Evolutionary conservation across 2,329 filamentous ascomycete species (phyloP).

Genomic region (Plectosphaerella sp.): DNA sequence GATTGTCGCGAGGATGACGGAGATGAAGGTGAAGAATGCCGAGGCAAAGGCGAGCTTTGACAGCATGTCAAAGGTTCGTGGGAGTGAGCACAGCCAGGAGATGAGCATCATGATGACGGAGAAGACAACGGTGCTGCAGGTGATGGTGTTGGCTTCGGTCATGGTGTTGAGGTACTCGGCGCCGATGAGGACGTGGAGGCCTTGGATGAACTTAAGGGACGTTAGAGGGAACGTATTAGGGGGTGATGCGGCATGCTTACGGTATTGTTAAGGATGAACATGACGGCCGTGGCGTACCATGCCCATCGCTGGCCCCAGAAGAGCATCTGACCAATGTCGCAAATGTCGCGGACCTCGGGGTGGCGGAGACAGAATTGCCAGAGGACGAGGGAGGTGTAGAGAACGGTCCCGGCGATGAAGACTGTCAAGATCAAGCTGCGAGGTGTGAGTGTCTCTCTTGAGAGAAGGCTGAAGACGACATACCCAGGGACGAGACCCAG

Average conservation of each 20-base stretch:
- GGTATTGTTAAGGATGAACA: conserved; percentile 93
- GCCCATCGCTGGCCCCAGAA: conserved; percentile 80
- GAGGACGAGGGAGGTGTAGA: conserved; percentile 63
- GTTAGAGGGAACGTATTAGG: not conserved
- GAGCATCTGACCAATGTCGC: conserved; percentile 91
- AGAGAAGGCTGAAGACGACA: not conserved
- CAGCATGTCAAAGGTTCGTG: conserved; percentile 77
- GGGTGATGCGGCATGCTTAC: not conserved
- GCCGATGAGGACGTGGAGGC: conserved; percentile 75
- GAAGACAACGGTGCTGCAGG: conserved; percentile 75
- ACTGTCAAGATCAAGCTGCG: conserved; percentile 68
- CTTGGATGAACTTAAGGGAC: conserved; percentile 37
- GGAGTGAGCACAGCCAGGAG: conserved; percentile 75
- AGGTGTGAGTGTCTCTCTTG: not conserved
- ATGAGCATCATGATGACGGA: conserved; percentile 69
- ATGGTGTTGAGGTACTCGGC: conserved; percentile 90
- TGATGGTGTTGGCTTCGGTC: conserved; percentile 59
- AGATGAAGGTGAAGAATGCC: conserved; percentile 85
- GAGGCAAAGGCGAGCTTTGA: conserved; percentile 75
- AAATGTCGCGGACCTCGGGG: conserved; percentile 87
- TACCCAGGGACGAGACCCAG: conserved; percentile 74
- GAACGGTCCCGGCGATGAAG: conserved; percentile 70
- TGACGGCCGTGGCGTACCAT: conserved; percentile 67
- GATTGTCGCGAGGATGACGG: conserved; percentile 76
- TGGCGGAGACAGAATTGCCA: conserved; percentile 91